Conservation (phyloP, 257 asterid species). For the Galeopsis tetrahit region DNA sequence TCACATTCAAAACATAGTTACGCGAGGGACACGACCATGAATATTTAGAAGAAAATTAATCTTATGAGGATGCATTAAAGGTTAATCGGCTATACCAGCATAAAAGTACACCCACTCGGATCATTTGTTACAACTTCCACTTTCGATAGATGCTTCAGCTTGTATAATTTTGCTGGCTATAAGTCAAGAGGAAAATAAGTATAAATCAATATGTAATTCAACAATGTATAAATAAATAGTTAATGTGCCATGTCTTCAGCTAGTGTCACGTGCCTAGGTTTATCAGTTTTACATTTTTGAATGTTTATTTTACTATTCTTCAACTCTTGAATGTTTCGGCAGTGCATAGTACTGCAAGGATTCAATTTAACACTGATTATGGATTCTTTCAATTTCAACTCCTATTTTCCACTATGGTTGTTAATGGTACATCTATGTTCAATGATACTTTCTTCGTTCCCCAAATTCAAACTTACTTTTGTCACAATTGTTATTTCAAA, state of each 20-base stretch:
- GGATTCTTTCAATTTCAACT: slow-evolving; percentile 18
- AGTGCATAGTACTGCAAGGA: neutral
- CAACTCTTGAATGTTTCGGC: neutral
- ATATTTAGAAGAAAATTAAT: slow-evolving; percentile 22
- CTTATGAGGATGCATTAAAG: slow-evolving; percentile 23
- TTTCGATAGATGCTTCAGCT: slow-evolving; percentile 92
- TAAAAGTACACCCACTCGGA: slow-evolving; percentile 94
- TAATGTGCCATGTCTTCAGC: slow-evolving; percentile 4
- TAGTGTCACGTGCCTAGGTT: neutral
- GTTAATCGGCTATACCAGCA: slow-evolving; percentile 57
- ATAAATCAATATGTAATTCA: slow-evolving; percentile 35
- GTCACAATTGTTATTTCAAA: slow-evolving; percentile 5
- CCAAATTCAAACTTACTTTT: neutral
- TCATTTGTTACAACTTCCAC: slow-evolving; percentile 95
- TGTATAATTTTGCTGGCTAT: slow-evolving; percentile 95
- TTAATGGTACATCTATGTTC: neutral
- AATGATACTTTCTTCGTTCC: neutral
- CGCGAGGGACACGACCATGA: slow-evolving; percentile 12
- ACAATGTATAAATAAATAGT: neutral
- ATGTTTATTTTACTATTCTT: neutral
- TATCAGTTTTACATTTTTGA: neutral
- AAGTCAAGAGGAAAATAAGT: slow-evolving; percentile 27
- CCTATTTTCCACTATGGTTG: slow-evolving; percentile 22
- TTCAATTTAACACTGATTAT: neutral
- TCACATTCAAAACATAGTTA: slow-evolving; percentile 26